These are phyloP conservation scores for Arabidopsis suecica DNA, from an alignment of 345 rosid genomes.

Conservation along the genomic window DNA sequence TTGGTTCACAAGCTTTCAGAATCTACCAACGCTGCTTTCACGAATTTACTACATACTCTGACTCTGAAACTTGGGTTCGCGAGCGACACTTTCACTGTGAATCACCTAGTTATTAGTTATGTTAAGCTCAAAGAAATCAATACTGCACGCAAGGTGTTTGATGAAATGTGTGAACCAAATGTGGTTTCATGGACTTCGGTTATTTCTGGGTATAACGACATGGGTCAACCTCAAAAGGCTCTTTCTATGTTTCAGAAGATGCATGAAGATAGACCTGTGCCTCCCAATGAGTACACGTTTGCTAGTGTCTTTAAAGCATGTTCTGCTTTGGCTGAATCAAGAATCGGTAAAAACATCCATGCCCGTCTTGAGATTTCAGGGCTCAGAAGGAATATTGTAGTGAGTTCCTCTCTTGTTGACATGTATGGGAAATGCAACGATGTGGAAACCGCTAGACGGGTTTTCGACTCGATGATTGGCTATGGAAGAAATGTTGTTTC, in stretches of 20 bases:
- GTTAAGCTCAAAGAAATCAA: conserved; percentile 36
- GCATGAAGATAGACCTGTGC: conserved; percentile 43
- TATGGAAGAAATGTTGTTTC: conserved; percentile 64
- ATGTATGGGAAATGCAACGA: conserved; percentile 94
- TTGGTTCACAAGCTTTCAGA: conserved; percentile 44
- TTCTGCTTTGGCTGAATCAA: conserved; percentile 54
- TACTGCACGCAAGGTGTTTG: conserved; percentile 57
- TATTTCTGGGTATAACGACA: conserved; percentile 56
- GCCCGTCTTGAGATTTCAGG: conserved; percentile 61
- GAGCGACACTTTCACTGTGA: conserved; percentile 45
- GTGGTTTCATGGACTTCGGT: conserved; percentile 81
- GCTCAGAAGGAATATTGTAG: conserved; percentile 55
- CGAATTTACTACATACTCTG: conserved; percentile 42
- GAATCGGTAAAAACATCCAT: conserved; percentile 61
- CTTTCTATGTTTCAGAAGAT: conserved; percentile 52
- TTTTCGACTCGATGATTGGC: conserved; percentile 61
- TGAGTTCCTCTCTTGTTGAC: conserved; percentile 75
- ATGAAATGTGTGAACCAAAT: conserved; percentile 74
- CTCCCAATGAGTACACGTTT: conserved; percentile 67
- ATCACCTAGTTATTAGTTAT: conserved; percentile 60
- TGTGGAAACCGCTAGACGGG: conserved; percentile 62
- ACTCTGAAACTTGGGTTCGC: conserved; percentile 56
- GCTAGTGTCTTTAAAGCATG: conserved; percentile 69
- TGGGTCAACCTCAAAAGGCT: conserved; percentile 45
- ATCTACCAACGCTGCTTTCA: conserved; percentile 44